Conservation (phyloP, 495 filamentous ascomycete species). For the Penicillium turbatum region DNA sequence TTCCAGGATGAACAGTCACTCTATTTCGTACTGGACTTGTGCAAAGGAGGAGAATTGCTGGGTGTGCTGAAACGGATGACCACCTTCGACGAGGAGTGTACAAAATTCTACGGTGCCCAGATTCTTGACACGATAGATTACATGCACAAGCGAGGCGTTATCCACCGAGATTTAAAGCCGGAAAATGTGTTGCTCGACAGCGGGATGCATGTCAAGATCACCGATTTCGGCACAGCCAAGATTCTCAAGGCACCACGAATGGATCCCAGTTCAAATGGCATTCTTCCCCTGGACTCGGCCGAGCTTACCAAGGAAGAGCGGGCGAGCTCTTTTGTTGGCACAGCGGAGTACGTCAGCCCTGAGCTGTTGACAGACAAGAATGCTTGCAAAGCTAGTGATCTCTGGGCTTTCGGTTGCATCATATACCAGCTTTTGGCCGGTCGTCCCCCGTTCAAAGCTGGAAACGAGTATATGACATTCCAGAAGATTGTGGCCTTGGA, state of each 20-base stretch:
- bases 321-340: conserved; percentile 94
- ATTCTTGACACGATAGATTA: conserved; percentile 96
- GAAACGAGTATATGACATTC: conserved; percentile 96
- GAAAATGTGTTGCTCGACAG: conserved; percentile 95
- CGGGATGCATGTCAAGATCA: conserved; percentile 97
- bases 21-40: conserved; percentile 95
- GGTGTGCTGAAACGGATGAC: conserved; percentile 89
- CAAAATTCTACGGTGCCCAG: conserved; percentile 90
- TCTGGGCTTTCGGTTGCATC: conserved; percentile 99
- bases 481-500: conserved; percentile 95
- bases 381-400: conserved; percentile 94
- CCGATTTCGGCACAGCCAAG: conserved; percentile 97
- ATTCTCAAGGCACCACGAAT: conserved; percentile 67
- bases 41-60: conserved; percentile 86
- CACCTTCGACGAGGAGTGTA: conserved; percentile 94
- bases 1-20: conserved; percentile 95
- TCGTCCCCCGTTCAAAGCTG: conserved; percentile 93
- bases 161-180: conserved; percentile 95
- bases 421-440: conserved; percentile 94
- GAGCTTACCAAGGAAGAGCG: conserved; percentile 64
- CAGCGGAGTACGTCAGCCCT: conserved; percentile 96
- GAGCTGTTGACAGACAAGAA: conserved; percentile 94
- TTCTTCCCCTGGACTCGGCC: conserved; percentile 46
- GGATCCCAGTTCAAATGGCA: conserved; percentile 37
- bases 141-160: conserved; percentile 95